Evolutionary conservation across 1,139 yeast genomes (phyloP), one percentile per base, ranked within the genome.

Genomic region (Ogataea hybrid): DNA sequence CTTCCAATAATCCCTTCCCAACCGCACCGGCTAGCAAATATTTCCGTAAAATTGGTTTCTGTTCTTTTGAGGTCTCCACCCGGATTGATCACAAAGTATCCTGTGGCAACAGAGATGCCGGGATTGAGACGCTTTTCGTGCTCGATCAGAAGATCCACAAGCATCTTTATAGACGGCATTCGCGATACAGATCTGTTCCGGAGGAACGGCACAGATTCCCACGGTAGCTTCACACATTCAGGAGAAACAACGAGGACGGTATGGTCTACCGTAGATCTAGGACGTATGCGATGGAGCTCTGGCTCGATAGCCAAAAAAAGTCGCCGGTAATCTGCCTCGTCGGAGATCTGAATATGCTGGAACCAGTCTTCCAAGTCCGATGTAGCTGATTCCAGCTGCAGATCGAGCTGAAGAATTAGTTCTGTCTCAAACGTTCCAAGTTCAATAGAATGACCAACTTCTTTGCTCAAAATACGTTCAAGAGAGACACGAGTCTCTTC

Each of bases 161-260:
- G 62, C 36, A 71, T 56, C 1, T 63, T 57, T 9, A 85, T 54
- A 0, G 95, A 83, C 0, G 96, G 95, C 59, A 89, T 76, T 46
- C 97, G 69, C 0, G 95, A 77, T 0, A 86, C 75, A 0, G 95
- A 79, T 32, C 64, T 66, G 0, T 58, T 57, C 36, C 75, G 62
- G 43, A 90, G 60, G 35, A 75, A 69, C 0, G 79, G 73, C 27
- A 90, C 61, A 0, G 89, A 81, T 58, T 92, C 98, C 97, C 97
- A 92, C 0, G 97, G 97, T 35, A 92, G 70, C 22, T 67, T 63
- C 10, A 77, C 76, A 52, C 94, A 81, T 7, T 67, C 66, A 33
- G 80, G 71, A 35, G 89, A 82, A 3, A 88, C 77, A 8, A 92
- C 68, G 39, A 92, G 65, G 2, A 90, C 79, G 2, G 82, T 68